These are phyloP conservation scores for Phytophthora melonis DNA, from an alignment of 352 stramenopile genomes.

Conservation along the genomic window DNA sequence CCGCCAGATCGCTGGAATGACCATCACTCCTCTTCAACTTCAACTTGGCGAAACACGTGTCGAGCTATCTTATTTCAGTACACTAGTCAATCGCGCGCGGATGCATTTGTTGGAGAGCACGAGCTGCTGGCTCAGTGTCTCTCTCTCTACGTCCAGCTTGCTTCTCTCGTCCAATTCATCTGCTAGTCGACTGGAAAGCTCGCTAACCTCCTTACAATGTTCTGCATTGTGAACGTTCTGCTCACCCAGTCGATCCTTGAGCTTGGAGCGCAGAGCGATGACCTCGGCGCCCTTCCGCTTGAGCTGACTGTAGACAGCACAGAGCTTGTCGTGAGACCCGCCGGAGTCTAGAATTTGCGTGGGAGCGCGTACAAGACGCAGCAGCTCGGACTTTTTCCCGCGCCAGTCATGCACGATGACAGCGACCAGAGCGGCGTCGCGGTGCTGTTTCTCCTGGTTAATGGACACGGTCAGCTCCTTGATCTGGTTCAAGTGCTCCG, in stretches of 20 bases:
- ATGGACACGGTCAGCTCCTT: background rate
- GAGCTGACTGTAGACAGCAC: background rate
- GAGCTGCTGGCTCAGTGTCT: background rate
- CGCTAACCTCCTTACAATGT: background rate
- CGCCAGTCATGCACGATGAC: background rate
- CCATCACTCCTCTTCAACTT: constrained; percentile 7
- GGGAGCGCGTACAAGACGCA: background rate
- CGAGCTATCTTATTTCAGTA: background rate
- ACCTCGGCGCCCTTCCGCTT: background rate
- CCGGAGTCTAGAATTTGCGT: background rate
- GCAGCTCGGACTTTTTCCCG: background rate
- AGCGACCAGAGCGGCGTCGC: background rate
- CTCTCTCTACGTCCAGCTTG: background rate
- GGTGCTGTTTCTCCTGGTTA: background rate
- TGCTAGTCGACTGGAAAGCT: background rate
- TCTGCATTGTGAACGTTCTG: background rate
- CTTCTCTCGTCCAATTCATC: background rate
- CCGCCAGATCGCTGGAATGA: constrained; percentile 1
- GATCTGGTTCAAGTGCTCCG: background rate
- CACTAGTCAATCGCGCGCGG: background rate
- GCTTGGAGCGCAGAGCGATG: background rate
- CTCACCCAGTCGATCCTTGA: background rate
- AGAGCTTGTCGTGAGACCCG: background rate
- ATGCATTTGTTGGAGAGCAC: background rate
- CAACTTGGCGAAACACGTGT: background rate